Percentiles rank a stretch among this genome's conserved stretches.
Evolutionary conservation across 306 rosid species (phyloP).

Genomic region (Bauhinia variegata): DNA sequence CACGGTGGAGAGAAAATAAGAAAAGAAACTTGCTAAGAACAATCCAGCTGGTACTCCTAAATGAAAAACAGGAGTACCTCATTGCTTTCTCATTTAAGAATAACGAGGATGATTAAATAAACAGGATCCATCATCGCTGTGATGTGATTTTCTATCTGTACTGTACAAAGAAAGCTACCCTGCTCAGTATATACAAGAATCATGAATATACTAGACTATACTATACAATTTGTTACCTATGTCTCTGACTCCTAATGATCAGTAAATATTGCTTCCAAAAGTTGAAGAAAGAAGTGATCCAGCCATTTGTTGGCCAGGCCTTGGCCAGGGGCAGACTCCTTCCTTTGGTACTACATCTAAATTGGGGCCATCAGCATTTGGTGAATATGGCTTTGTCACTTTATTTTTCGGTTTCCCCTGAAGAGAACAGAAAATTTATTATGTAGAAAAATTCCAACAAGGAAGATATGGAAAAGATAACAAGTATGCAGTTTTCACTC

Average conservation of each 20-base stretch:
- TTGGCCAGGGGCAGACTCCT: conserved; percentile 49
- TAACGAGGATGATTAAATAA: not conserved
- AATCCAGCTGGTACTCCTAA: not conserved
- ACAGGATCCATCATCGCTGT: conserved; percentile 18
- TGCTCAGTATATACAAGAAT: conserved; percentile 30
- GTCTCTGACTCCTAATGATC: conserved; percentile 32
- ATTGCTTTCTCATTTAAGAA: not conserved
- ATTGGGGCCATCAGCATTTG: conserved; percentile 54
- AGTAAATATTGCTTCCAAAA: conserved; percentile 69
- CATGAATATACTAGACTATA: not conserved
- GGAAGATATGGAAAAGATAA: not conserved
- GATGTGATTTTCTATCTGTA: conserved; percentile 40
- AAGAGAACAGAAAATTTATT: conserved; percentile 23
- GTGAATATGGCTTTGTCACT: conserved; percentile 82
- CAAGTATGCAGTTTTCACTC: not conserved
- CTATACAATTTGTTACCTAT: too few species aligned
- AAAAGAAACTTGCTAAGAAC: not conserved
- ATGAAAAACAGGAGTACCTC: conserved; percentile 13
- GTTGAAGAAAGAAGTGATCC: conserved; percentile 61
- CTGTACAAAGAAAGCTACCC: conserved; percentile 32
- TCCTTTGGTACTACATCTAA: conserved; percentile 59
- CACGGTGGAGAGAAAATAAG: not conserved
- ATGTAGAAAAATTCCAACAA: not conserved
- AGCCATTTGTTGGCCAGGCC: conserved; percentile 61
- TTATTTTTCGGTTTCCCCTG: conserved; percentile 58